Base-by-base conservation (phyloP, 1,284 basidiomycete genomes). In the Athelia sp. region DNA sequence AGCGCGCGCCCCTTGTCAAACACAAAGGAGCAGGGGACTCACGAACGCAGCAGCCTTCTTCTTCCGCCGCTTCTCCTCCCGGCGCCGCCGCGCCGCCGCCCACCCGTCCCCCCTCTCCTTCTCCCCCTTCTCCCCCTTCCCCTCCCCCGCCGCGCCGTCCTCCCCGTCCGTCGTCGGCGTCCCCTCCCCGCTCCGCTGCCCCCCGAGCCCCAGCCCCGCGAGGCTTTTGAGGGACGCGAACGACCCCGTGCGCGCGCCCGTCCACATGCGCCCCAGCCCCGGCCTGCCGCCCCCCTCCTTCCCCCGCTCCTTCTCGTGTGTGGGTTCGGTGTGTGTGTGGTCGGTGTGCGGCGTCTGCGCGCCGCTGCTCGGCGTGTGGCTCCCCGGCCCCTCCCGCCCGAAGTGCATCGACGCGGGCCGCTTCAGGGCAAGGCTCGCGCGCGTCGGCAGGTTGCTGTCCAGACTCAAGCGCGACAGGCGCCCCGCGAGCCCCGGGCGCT, bases 41-140 rank as follows among this genome's bases (percentile, higher is more conserved):
- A 88, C 87, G 63, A 80, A 92, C 50, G 90, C 78, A 65, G 90
- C 84, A 11, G 87, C 83, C 66, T 85, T 85, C 69, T 81, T 87
- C 59, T 87, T 73, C 66, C 84, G 87, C 57, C 74, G 73, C 53
- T 74, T 76, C 56, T 77, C 76, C 63, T 78, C 73, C 55, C 74
- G 75, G 48, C 70, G 69, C 52, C 54, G 36, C 24, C 59, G 57
- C 42, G 51, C 58, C 29, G 46, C n/a, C n/a, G n/a, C n/a, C n/a
- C n/a, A n/a, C n/a, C n/a, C n/a, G n/a, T 77, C 76, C 63, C 78
- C 73, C 55, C 74, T 75, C 49, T 71, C 69, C 51, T n/a, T 6
- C 36, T 40, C 36, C 8, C 19, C 6, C 19, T 8, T 52, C 23
- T 58, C 59, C 38, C 36, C 24, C 45, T 46, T 54, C 44, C 52